phyloP scores from a whole-genome alignment of 164 flowering plant species.

The Nymphaea thermarum region DNA sequence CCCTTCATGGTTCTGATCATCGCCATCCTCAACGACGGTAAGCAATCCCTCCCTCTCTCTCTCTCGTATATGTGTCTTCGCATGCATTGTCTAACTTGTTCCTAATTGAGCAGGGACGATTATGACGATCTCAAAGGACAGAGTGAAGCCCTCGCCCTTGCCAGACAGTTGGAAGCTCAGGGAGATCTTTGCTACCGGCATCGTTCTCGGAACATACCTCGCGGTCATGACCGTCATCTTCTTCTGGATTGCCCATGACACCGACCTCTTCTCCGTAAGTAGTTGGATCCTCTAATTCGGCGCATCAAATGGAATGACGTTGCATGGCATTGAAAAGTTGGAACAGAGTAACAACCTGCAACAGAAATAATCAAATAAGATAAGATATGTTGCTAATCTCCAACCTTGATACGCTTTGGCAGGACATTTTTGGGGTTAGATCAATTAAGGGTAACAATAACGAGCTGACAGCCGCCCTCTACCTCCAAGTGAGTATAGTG shows the following conservation, averaged over 20 bases:
- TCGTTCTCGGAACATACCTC: constrained; percentile 26
- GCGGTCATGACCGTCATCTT: constrained; percentile 27
- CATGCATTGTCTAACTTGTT: neutral
- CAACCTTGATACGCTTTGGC: neutral
- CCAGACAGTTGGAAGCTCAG: constrained; percentile 33
- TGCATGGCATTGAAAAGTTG: too few relatives aligned
- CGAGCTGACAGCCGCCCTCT: constrained; percentile 17
- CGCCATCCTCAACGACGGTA: constrained; percentile 29
- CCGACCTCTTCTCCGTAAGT: constrained; percentile 24
- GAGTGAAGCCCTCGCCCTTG: constrained; percentile 29
- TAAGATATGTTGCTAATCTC: neutral
- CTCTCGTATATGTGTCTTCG: neutral
- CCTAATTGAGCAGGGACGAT: constrained; percentile 10
- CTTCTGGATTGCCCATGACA: constrained; percentile 20
- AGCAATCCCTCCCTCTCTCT: neutral
- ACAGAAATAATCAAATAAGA: too few relatives aligned
- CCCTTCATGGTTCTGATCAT: constrained; percentile 32
- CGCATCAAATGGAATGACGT: too few relatives aligned
- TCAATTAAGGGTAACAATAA: constrained; percentile 10
- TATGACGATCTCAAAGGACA: constrained; percentile 34
- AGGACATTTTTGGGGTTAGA: constrained; percentile 18
- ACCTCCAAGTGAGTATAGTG: constrained; percentile 22
- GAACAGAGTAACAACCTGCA: too few relatives aligned
- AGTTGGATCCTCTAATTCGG: neutral
- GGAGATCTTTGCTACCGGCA: constrained; percentile 32